Evolutionary conservation across 805 yeast genomes (phyloP), one percentile per base, ranked within the genome.

Genomic region (Pichia insulana): DNA sequence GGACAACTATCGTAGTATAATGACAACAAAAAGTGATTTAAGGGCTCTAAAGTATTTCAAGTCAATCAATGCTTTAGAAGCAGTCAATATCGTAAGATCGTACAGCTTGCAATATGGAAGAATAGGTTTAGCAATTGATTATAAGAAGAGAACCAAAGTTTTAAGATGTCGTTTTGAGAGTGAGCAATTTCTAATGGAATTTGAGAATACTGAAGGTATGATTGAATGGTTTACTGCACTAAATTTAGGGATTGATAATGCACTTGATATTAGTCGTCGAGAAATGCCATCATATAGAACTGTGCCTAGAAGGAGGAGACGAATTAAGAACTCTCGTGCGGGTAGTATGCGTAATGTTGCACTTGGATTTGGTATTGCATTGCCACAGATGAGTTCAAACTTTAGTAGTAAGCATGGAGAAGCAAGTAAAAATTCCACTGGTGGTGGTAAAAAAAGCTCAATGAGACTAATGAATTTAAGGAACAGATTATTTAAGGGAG

Each of bases 121-220:
- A 52, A 63, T 85, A 36, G 98, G 98, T 0, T 65, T 87, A 12
- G 96, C 97, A 0, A 69, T 76, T 2, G 98, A 90, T 61, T 87
- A 87, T 61, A 73, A 71, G 44, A 86, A 87, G 58, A 74, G 73
- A 49, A 69, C 74, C 15, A 73, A 78, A 55, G 85, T 81, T 4
- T 60, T 88, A 32, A 65, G 98, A 39, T 51, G 90, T 15, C 73
- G 98, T 17, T 73, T 82, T 30, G 97, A 90, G 61, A 74, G 81
- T 32, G 88, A 85, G 59, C 97, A 90, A 59, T 71, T 86, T 47
- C 58, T 90, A 34, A 50, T 90, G 2, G 78, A 76, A 43, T 85
- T 85, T 53, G 59, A 73, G 2, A 67, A 71, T 34, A 71, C 80
- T 4, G 77, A 76, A 52, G 80, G 77, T 30, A 71, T 87, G 70